These are phyloP conservation scores for Psilocybe sp. DNA, from an alignment of 768 basidiomycete genomes.

Conservation along the genomic window DNA sequence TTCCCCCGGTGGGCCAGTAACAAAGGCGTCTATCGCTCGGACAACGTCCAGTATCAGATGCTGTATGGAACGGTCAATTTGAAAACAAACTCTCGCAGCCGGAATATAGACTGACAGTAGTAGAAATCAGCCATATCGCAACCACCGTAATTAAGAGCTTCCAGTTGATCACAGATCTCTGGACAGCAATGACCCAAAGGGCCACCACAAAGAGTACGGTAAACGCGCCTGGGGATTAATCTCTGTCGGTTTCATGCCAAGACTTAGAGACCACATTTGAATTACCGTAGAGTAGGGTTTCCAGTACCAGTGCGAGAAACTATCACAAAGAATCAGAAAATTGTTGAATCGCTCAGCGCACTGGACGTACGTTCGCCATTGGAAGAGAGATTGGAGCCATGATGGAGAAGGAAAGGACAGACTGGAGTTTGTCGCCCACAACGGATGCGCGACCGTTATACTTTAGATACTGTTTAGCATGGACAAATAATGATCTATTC, in stretches of 20 bases:
- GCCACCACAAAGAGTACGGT: slow-evolving; percentile 3
- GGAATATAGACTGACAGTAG: background rate
- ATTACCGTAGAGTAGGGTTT: slow-evolving; percentile 2
- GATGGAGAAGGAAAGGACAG: background rate
- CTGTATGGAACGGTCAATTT: background rate
- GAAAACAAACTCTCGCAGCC: too few relatives aligned
- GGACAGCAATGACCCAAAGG: slow-evolving; percentile 1
- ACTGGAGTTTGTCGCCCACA: background rate
- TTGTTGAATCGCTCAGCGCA: background rate
- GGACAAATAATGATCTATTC: too few relatives aligned
- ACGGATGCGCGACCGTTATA: too few relatives aligned
- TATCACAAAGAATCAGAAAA: background rate
- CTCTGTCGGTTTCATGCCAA: background rate
- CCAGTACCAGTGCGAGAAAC: slow-evolving; percentile 6
- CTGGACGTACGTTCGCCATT: background rate
- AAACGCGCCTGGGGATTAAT: background rate
- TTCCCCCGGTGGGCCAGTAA: slow-evolving; percentile 4
- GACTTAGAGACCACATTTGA: too few relatives aligned
- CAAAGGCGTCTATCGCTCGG: slow-evolving; percentile 5
- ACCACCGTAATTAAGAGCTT: background rate
- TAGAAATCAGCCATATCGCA: slow-evolving; percentile 2
- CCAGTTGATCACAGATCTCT: slow-evolving; percentile 2
- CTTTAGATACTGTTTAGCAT: too few relatives aligned
- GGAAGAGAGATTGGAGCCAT: background rate
- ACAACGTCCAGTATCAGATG: slow-evolving; percentile 4